These are phyloP conservation scores for Colletotrichum euphorbiae DNA, from an alignment of 2,329 filamentous ascomycete genomes.

Conservation along the genomic window DNA sequence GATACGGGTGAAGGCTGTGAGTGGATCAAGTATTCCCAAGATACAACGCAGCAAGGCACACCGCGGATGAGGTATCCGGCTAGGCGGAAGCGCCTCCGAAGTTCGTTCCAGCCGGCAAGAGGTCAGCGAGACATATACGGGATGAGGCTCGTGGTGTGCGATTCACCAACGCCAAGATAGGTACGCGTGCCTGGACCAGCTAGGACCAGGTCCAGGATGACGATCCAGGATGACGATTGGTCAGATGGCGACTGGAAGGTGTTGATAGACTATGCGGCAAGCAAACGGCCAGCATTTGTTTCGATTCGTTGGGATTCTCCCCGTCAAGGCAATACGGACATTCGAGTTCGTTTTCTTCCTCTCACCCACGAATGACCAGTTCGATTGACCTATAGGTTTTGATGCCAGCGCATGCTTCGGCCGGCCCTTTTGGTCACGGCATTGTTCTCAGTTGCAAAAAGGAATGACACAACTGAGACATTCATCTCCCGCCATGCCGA, in stretches of 20 bases:
- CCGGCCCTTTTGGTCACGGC: too few relatives aligned
- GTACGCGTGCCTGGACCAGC: slow-evolving; percentile 16
- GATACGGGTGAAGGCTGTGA: too few relatives aligned
- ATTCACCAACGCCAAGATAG: slow-evolving; percentile 19
- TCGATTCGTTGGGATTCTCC: neutral
- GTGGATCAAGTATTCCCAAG: too few relatives aligned
- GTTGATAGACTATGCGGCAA: slow-evolving; percentile 30
- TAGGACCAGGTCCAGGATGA: neutral
- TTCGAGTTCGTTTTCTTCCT: too few relatives aligned
- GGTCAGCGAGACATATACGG: neutral
- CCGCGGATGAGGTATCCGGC: too few relatives aligned
- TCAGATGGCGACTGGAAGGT: neutral
- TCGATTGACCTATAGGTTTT: too few relatives aligned
- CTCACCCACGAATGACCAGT: too few relatives aligned
- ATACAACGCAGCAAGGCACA: too few relatives aligned
- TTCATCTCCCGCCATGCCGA: neutral
- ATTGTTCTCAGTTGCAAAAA: neutral
- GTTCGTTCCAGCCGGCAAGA: neutral
- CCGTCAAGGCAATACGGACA: neutral
- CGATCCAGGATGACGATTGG: slow-evolving; percentile 14
- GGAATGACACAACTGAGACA: neutral
- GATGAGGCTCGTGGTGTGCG: slow-evolving; percentile 27
- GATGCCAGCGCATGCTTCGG: too few relatives aligned
- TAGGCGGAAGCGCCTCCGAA: too few relatives aligned
- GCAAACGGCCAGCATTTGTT: slow-evolving; percentile 14